phyloP scores from a whole-genome alignment of 2,329 filamentous ascomycete species.

The Grosmannia penicillata region DNA sequence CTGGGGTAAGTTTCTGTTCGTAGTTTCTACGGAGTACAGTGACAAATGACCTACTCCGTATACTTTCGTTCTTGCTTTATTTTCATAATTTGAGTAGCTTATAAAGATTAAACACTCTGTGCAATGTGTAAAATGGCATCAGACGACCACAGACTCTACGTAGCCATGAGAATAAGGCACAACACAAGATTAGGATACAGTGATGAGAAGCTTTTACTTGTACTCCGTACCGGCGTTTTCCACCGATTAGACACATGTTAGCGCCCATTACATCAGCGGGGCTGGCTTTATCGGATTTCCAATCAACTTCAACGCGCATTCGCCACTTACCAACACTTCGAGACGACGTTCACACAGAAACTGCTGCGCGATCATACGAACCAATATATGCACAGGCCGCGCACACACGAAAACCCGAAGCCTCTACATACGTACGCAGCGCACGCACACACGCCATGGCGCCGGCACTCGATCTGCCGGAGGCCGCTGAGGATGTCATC shows the following conservation, averaged over 20 bases:
- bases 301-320: slow-evolving; percentile 7
- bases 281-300: slow-evolving; percentile 5
- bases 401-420: not conserved
- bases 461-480: slow-evolving; percentile 62
- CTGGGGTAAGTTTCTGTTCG: no score
- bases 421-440: not conserved
- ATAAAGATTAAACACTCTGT: no score
- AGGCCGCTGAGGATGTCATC: slow-evolving; percentile 53
- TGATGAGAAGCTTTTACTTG: no score
- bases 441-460: slow-evolving; percentile 43
- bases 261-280: slow-evolving; percentile 8
- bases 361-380: not conserved
- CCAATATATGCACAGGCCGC: not conserved
- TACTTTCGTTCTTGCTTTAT: no score
- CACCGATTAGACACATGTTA: slow-evolving; percentile 7
- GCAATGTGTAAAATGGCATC: no score
- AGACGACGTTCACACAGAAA: not conserved
- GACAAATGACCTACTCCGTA: no score
- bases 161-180: no score
- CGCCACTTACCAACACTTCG: slow-evolving; percentile 8
- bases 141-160: no score
- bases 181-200: no score
- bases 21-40: no score
- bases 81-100: no score
- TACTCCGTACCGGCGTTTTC: not conserved